Evolutionary conservation across 352 stramenopile genomes (phyloP), one percentile per base, ranked within the genome.

Genomic region (Globisporangium barbulae): DNA sequence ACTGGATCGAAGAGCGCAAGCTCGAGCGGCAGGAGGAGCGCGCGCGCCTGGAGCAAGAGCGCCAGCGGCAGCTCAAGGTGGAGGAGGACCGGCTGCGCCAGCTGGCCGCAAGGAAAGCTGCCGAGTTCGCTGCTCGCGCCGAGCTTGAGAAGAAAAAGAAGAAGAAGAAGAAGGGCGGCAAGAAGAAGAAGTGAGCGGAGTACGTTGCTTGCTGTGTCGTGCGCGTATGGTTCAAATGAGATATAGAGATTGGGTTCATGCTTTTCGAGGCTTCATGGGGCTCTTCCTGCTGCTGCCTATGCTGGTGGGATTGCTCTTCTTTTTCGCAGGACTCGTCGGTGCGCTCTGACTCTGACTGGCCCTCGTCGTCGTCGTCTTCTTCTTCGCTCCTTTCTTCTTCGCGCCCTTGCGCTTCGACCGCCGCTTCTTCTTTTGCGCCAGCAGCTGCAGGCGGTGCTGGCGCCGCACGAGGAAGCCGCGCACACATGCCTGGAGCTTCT

Each of bases 81-180:
- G 82, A 91, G 42, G 82, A 93, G 21, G 83, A 93, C 67, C 78
- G 81, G 1, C 63, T 77, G 55, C 82, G 85, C 19, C 85, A 93
- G 53, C 19, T 89, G 25, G 79, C 85, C 9, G 81, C 75, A 45
- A 78, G 85, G 35, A 91, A 91, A 59, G 82, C 83, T 22, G 76
- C 77, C 57, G 85, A 91, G 62, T 89, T 88, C 45, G 77, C 81
- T 4, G 85, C 81, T n/a, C 76, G 79, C 47, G 70, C 74, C 5
- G 84, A 93, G 67, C 75, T 93, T 60, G 84, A 93, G 45, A 90
- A 90, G 73, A 91, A 90, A 71, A 90, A 91, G 61, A 90, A 90
- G 72, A 90, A 85, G 72, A 90, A 85, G 56, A 83, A 81, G 30
- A 71, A 69, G 25, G 62, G 63, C 8, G 70, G 61, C 39, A 88